Evolutionary conservation across 257 asterid genomes (phyloP), one percentile per base, ranked within the genome.

Genomic region (Agastache rugosa): DNA sequence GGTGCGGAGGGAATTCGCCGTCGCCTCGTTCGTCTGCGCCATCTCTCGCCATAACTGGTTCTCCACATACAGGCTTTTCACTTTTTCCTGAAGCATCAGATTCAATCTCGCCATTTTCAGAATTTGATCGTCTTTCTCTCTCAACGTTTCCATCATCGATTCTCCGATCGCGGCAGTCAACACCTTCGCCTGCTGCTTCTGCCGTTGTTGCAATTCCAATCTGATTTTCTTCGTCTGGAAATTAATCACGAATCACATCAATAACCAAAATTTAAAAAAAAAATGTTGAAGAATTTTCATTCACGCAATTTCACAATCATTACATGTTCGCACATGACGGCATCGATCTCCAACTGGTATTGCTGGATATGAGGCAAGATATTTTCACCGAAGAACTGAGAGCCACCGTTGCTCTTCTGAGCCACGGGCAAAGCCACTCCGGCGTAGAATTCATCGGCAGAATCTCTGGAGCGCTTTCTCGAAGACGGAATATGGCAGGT

Each of bases 1-100:
- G 7, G 61, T 61, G 8, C 92, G 91, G 0, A 90, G 88, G 9
- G 89, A 78, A 53, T 81, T 90, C 2, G 87, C 93, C 0, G 88
- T 62, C 31, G 96, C 96, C 82, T 90, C 93, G 56, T 85, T 90
- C 0, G 90, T 64, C 15, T 85, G 89, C 1, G 96, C 93, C 25
- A 85, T 29, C 35, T 90, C 90, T 19, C 86, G 62, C 96, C 93
- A 90, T 2, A 88, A 50, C 6, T 90, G 93, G 44, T 86, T 90
- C 20, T 90, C 92, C 1, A 77, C 72, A 69, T 64, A 83, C 0
- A 88, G 78, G 8, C 71, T 65, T 62, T 78, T 86, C 1, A 83
- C 83, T 39, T 80, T 76, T 11, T 86, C 88, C 63, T 85, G 85
- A 16, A 90, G 86, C 0, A 79, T 81, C 35, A 72, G 51, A 37